Base-by-base conservation (phyloP, 192 early-diverging fungal species). In the Blastocladiella britannica region DNA sequence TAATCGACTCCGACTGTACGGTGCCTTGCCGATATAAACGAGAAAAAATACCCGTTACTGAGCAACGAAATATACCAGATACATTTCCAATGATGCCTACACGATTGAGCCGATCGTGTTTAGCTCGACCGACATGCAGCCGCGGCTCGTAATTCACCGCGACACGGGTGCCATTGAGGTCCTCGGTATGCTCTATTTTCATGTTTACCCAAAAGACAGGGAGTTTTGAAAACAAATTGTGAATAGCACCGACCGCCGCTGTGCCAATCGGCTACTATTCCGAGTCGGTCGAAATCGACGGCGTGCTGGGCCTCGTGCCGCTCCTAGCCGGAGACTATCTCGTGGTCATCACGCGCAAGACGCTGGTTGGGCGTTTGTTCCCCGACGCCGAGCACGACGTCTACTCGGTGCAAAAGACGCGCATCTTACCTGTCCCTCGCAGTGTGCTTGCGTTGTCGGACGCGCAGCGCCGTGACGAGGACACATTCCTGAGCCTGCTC, bases 401-500 rank as follows among this genome's bases (percentile, higher is more conserved):
- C 26, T 73, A 68, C 57, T 60, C 63, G 18, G 65, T 68, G 15
- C 57, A 62, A 8, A 64, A 68, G 30, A 73, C 69, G 28, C 61
- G 60, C 29, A 60, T 70, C 4, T 64, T 70, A 26, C 67, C 67
- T 28, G 60, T 62, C 7, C 64, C 66, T 4, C 56, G 47, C 0
- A 69, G 66, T 57, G 61, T 51, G 26, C 57, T 52, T 25, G 53
- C 59, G 0, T 53, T 72, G 25, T 52, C 57, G 3, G 68, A 59
- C 8, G 62, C 51, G 18, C 64, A 67, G 25, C 65, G 65, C 4
- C 43, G 63, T 20, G 84, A 86, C 64, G 86, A 88, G 58, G 65
- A 68, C 2, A 65, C 64, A 29, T 88, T 83, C 57, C 61, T 86
- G 54, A 55, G 62, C 12, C 72, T 85, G 59, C 55, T 86, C 26